Percentiles rank a stretch among this genome's conserved stretches.
Evolutionary conservation across 306 rosid genomes (phyloP).

Genomic region (Cyclanthera cordifolia): DNA sequence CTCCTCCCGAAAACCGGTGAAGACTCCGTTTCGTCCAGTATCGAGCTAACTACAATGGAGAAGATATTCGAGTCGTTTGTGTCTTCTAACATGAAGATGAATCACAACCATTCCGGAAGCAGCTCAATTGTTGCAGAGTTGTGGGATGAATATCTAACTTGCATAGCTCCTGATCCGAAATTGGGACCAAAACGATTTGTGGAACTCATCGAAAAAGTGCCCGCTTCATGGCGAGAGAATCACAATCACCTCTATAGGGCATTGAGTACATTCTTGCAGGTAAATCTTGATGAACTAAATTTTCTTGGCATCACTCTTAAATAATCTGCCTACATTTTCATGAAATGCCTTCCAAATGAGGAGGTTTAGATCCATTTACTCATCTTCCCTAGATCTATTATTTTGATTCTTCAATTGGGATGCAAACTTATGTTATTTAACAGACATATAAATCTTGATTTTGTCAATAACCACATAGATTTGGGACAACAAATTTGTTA

Average conservation of each 20-base stretch:
- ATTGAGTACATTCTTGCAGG: slow-evolving; percentile 53
- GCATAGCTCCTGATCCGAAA: slow-evolving; percentile 38
- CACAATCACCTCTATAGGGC: slow-evolving; percentile 67
- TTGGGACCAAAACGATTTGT: slow-evolving; percentile 47
- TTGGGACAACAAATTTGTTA: background rate
- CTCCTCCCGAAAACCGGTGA: slow-evolving; percentile 34
- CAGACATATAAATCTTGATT: background rate
- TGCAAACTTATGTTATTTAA: background rate
- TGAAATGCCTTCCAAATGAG: background rate
- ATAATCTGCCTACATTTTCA: background rate
- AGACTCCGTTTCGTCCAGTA: slow-evolving; percentile 35
- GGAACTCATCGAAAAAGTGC: slow-evolving; percentile 66
- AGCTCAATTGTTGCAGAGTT: slow-evolving; percentile 43
- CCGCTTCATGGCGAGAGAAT: slow-evolving; percentile 39
- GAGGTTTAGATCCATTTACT: background rate
- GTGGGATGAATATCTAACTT: slow-evolving; percentile 65
- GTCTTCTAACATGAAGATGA: slow-evolving; percentile 28
- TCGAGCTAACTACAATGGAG: slow-evolving; percentile 58
- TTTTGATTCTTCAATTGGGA: background rate
- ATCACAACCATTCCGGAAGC: slow-evolving; percentile 29
- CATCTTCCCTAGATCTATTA: background rate
- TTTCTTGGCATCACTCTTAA: background rate
- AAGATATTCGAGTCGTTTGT: slow-evolving; percentile 42
- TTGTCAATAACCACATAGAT: background rate
- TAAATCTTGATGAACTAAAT: slow-evolving; percentile 16